A percentile compares a stretch with the other conserved stretches of the same genome.
Evolutionary conservation across 116 monocot genomes (phyloP).

Genomic region (Thalassia testudinum): DNA sequence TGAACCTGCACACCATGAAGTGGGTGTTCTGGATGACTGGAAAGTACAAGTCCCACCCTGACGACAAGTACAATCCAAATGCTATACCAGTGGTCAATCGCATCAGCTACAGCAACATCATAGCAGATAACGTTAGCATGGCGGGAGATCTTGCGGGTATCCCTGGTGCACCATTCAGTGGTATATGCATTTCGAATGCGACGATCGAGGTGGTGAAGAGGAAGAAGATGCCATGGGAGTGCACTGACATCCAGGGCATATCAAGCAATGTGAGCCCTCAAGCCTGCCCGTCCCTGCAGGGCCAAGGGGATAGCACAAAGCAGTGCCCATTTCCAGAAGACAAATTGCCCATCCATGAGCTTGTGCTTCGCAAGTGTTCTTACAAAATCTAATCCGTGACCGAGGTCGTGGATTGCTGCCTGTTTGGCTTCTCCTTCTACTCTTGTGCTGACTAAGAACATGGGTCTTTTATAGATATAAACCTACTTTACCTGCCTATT

Average conservation of each 20-base stretch:
- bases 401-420: no score
- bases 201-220: conserved; percentile 28
- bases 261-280: conserved; percentile 31
- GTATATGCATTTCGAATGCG: conserved; percentile 78
- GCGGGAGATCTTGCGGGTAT: conserved; percentile 65
- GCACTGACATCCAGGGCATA: conserved; percentile 41
- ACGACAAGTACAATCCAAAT: conserved; percentile 43
- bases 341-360: neutral
- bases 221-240: conserved; percentile 59
- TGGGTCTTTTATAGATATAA: no score
- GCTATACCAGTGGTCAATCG: conserved; percentile 44
- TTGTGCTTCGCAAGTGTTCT: conserved; percentile 3
- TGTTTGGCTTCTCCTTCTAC: no score
- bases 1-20: conserved; percentile 30
- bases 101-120: conserved; percentile 67
- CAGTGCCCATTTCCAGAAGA: conserved; percentile 6
- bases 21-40: conserved; percentile 28
- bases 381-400: neutral
- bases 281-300: conserved; percentile 21
- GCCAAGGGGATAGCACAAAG: conserved; percentile 1
- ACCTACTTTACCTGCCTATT: no score
- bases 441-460: no score
- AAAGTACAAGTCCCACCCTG: conserved; percentile 41
- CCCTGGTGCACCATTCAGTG: conserved; percentile 27
- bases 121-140: conserved; percentile 43